These are phyloP conservation scores for Apiospora malaysiana DNA, from an alignment of 2,329 filamentous ascomycete species.

Conservation along the genomic window DNA sequence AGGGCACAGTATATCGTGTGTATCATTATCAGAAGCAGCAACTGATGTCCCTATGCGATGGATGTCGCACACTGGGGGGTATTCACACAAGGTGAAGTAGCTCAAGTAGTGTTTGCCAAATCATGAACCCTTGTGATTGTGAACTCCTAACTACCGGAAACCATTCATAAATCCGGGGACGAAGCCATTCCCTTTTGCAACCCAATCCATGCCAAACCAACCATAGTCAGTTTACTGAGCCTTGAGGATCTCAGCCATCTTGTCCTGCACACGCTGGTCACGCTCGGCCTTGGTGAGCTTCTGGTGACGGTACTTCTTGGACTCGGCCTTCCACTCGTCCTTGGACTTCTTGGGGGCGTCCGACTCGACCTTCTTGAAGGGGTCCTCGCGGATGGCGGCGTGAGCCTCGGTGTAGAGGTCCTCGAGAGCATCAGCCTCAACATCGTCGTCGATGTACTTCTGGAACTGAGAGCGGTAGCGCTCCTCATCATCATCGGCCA, in stretches of 20 bases:
- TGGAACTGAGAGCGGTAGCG: conserved; percentile 98
- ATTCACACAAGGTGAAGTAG: conserved; percentile 14
- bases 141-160: conserved; percentile 21
- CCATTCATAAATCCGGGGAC: conserved; percentile 21
- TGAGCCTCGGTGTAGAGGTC: conserved; percentile 95
- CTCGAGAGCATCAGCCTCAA: conserved; percentile 97
- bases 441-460: conserved; percentile 95
- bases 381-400: conserved; percentile 95
- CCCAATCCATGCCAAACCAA: conserved; percentile 18
- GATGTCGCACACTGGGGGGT: not conserved
- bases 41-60: conserved; percentile 13
- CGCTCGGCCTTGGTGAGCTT: conserved; percentile 88
- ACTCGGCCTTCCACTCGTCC: conserved; percentile 96
- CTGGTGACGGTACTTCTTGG: conserved; percentile 80
- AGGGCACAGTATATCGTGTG: conserved; percentile 16
- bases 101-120: conserved; percentile 17
- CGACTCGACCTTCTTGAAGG: conserved; percentile 87
- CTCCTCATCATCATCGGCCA: conserved; percentile 99
- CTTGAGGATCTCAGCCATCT: conserved; percentile 79
- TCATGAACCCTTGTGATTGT: conserved; percentile 22
- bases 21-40: conserved; percentile 19
- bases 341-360: conserved; percentile 90
- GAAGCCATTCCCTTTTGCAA: conserved; percentile 21
- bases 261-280: conserved; percentile 82
- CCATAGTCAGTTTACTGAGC: conserved; percentile 39